A percentile compares a stretch with the other conserved stretches of the same genome.
These are phyloP conservation scores for Apiotrichum brassicae DNA, from an alignment of 1,284 basidiomycete species.

Conservation along the genomic window DNA sequence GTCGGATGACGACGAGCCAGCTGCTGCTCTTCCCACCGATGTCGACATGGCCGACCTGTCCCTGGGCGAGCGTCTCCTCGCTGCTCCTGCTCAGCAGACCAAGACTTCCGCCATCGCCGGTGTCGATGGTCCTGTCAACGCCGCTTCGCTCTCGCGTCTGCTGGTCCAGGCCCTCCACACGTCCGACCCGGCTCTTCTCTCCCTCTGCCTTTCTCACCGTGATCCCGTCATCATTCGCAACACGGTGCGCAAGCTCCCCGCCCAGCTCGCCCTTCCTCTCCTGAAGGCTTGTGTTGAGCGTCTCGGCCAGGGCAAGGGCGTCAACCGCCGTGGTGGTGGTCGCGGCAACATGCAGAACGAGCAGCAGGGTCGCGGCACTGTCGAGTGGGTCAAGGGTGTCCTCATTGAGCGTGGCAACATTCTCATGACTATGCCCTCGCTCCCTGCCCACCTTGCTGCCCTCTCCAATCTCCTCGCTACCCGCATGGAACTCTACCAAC, in stretches of 20 bases:
- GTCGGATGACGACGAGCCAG: constrained; percentile 38
- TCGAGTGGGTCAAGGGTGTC: constrained; percentile 84
- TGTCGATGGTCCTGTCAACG: constrained; percentile 56
- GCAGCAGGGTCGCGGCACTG: constrained; percentile 72
- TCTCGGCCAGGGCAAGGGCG: constrained; percentile 74
- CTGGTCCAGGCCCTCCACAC: constrained; percentile 96
- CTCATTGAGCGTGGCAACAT: constrained; percentile 83
- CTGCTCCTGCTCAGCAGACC: constrained; percentile 48
- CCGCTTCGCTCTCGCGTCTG: constrained; percentile 85
- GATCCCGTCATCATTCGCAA: constrained; percentile 74
- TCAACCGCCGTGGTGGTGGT: constrained; percentile 52
- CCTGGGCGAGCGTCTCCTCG: constrained; percentile 76
- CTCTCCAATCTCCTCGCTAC: constrained; percentile 77
- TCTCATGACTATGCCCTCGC: constrained; percentile 65
- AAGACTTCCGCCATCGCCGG: constrained; percentile 44
- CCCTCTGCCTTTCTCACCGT: constrained; percentile 80
- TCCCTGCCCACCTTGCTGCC: constrained; percentile 60
- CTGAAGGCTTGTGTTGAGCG: constrained; percentile 85
- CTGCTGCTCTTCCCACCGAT: constrained; percentile 54
- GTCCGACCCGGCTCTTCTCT: constrained; percentile 78
- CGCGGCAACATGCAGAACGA: constrained; percentile 76
- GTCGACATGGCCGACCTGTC: constrained; percentile 81
- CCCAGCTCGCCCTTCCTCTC: constrained; percentile 81
- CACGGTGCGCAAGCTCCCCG: constrained; percentile 79
- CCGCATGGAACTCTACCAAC: constrained; percentile 75